These are phyloP conservation scores for Pleurotus djamor DNA, from an alignment of 768 basidiomycete species.

Conservation along the genomic window DNA sequence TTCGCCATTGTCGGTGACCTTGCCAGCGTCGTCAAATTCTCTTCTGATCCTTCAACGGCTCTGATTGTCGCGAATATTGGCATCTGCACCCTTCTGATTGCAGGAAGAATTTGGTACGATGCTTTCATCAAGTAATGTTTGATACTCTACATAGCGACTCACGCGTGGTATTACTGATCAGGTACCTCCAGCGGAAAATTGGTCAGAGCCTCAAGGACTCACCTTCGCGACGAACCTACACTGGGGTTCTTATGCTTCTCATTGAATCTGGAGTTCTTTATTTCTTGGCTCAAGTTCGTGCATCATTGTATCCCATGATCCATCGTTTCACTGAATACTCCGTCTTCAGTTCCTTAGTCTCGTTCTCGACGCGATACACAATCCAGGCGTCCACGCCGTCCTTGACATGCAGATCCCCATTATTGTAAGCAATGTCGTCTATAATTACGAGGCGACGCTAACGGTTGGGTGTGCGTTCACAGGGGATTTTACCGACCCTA, in stretches of 20 bases:
- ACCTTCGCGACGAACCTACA: neutral
- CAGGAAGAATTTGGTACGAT: neutral
- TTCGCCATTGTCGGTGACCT: neutral
- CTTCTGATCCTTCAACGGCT: slow-evolving; percentile 1
- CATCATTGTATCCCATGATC: neutral
- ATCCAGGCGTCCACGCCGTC: slow-evolving; percentile 2
- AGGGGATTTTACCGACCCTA: slow-evolving; percentile 5
- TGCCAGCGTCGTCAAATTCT: neutral
- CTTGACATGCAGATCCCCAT: slow-evolving; percentile 7
- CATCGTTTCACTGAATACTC: neutral
- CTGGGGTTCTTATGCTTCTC: slow-evolving; percentile 1
- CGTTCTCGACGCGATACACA: slow-evolving; percentile 1
- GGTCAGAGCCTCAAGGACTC: neutral
- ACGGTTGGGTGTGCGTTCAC: neutral
- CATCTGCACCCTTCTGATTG: slow-evolving; percentile 1
- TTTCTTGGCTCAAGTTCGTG: neutral
- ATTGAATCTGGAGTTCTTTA: slow-evolving; percentile 3
- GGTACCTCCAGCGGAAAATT: slow-evolving; percentile 2
- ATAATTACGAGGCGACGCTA: no score
- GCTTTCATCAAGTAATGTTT: no score
- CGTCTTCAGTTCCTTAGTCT: neutral
- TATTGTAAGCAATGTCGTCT: neutral
- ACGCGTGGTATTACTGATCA: neutral
- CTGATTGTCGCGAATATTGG: slow-evolving; percentile 1
- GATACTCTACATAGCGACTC: no score